Base-by-base conservation (phyloP, 75 land plant species). In the Sequoia sempervirens region DNA sequence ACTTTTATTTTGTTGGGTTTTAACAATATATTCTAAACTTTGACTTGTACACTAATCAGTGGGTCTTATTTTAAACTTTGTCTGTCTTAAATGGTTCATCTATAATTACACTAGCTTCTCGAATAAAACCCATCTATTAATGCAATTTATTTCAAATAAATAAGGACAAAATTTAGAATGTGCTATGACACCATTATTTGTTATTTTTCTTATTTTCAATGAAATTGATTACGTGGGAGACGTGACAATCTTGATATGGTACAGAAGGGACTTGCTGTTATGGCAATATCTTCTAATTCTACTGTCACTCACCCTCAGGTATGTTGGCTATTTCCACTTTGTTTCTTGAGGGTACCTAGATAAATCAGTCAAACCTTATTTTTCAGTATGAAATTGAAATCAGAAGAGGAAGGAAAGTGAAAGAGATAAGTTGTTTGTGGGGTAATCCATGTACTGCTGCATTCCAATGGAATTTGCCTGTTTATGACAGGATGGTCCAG, bases 231-330 rank as follows among this genome's bases (percentile, higher is more conserved):
- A 47, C 8, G 52, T 0, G n/a, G n/a, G n/a, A n/a, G n/a, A n/a
- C n/a, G n/a, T n/a, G n/a, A n/a, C n/a, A n/a, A n/a, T n/a, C n/a
- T 54, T 17, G 68, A 26, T n/a, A 14, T 37, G 81, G 45, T 74
- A 80, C 94, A 96, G 98, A 96, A 95, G 80, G 96, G 96, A 75
- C 89, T 96, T 79, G 96, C 93, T 38, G 92, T 92, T 53, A 90
- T 93, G 80, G 96, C 96, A 64, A 96, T 96, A 81, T 96, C 96
- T 80, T 92, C 98, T 74, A 96, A 96, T 87, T 96, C 96, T 81
- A 89, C 85, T 11, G 83, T 53, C 68, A 94, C 96, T 68, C 93
- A 93, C 87, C 98, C 98, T 75, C 92, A 93, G 95, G 98, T 93
- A 83, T 28, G 88, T 20, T 17, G 40, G 4, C 20, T 80, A 43